Percentiles rank a stretch among this genome's conserved stretches.
Conservation (phyloP, 257 asterid genomes). For the Solanum pinnatisectum region DNA sequence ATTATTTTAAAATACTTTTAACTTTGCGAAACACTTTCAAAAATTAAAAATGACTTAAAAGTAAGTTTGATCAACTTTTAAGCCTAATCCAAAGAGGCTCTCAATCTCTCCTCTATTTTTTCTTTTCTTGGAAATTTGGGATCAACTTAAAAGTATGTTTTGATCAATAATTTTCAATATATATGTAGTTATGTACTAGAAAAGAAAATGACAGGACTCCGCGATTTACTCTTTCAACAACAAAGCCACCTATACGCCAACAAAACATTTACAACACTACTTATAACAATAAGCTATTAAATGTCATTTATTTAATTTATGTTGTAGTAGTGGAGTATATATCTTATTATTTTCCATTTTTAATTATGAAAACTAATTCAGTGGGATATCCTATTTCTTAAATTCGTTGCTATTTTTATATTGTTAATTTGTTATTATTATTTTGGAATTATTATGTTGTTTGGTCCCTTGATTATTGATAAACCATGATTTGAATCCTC, state of each 20-base stretch:
- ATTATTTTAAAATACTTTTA: no score
- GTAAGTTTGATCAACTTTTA: no score
- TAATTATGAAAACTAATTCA: not conserved
- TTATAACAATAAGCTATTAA: not conserved
- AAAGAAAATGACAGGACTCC: not conserved
- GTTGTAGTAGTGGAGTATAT: not conserved
- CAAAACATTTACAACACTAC: not conserved
- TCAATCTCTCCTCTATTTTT: not conserved
- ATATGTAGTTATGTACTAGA: not conserved
- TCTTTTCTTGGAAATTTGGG: not conserved
- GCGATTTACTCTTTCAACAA: not conserved
- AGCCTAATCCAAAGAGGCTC: not conserved
- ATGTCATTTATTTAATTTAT: not conserved
- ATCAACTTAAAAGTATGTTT: no score
- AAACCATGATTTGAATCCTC: not conserved
- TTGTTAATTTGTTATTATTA: not conserved
- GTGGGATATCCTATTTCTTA: not conserved
- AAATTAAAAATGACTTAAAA: no score
- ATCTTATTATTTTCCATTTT: not conserved
- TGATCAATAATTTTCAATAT: not conserved
- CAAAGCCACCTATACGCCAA: not conserved
- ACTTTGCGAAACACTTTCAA: no score
- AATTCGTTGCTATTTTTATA: not conserved
- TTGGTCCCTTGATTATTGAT: not conserved
- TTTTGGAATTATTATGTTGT: not conserved